Evolutionary conservation across 495 filamentous ascomycete genomes (phyloP).

Genomic region (Penicillium fimorum): DNA sequence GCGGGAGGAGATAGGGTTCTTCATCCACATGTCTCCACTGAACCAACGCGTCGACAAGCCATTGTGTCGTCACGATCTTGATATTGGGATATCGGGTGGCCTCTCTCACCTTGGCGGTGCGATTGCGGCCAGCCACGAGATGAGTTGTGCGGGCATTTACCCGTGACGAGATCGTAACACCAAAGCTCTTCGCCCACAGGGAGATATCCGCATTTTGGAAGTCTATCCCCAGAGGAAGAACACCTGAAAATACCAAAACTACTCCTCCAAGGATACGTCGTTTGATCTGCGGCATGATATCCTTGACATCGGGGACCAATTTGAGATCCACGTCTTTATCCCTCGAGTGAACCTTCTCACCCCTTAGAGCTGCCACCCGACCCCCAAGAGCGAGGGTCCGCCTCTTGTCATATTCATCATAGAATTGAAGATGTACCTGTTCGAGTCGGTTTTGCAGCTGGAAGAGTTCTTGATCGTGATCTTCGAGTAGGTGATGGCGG

Average conservation of each 20-base stretch:
- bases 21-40: slow-evolving; percentile 77
- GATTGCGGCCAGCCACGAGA: slow-evolving; percentile 67
- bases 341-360: slow-evolving; percentile 47
- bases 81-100: slow-evolving; percentile 70
- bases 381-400: slow-evolving; percentile 52
- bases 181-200: slow-evolving; percentile 80
- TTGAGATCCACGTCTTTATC: slow-evolving; percentile 60
- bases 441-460: slow-evolving; percentile 71
- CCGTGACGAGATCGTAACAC: slow-evolving; percentile 64
- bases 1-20: slow-evolving; percentile 64
- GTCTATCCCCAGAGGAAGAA: slow-evolving; percentile 78
- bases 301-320: slow-evolving; percentile 79
- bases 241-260: slow-evolving; percentile 80
- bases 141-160: slow-evolving; percentile 62
- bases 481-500: slow-evolving; percentile 77
- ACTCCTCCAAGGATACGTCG: slow-evolving; percentile 63
- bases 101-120: slow-evolving; percentile 86
- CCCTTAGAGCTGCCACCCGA: slow-evolving; percentile 57
- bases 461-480: slow-evolving; percentile 78
- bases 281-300: slow-evolving; percentile 78
- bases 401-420: slow-evolving; percentile 68
- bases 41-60: slow-evolving; percentile 78
- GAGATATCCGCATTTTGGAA: slow-evolving; percentile 78
- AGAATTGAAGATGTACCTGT: slow-evolving; percentile 75
- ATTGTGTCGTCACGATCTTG: slow-evolving; percentile 86